phyloP scores from a whole-genome alignment of 1,284 basidiomycete species.

The Apiotrichum veenhuisii region DNA sequence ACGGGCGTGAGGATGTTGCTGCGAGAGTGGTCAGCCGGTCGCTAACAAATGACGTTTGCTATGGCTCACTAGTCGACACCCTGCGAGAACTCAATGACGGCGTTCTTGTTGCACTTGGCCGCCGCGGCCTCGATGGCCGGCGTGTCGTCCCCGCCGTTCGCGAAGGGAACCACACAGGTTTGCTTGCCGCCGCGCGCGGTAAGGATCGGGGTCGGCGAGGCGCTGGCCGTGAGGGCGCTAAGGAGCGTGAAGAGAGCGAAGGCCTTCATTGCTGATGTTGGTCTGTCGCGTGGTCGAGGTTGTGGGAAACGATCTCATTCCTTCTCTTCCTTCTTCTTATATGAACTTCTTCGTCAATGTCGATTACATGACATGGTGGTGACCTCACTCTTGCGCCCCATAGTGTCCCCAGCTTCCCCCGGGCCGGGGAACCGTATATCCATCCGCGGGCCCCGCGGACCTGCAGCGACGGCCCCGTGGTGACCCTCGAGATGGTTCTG shows the following conservation, averaged over 20 bases:
- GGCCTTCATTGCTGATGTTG: conserved; percentile 4
- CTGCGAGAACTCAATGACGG: conserved; percentile 49
- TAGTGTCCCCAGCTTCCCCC: too few species aligned
- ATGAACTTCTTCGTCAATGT: too few species aligned
- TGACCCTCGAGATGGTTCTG: too few species aligned
- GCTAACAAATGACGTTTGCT: not conserved
- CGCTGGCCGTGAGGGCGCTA: not conserved
- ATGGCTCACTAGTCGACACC: conserved; percentile 47
- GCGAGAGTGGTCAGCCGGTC: too few species aligned
- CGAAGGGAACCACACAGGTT: not conserved
- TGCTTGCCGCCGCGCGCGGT: not conserved
- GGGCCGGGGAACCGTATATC: too few species aligned
- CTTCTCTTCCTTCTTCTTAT: not conserved
- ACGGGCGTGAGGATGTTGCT: conserved; percentile 28
- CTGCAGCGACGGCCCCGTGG: too few species aligned
- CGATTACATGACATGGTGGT: too few species aligned
- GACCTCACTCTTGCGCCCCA: too few species aligned
- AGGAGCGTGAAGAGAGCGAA: conserved; percentile 2
- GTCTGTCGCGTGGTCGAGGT: not conserved
- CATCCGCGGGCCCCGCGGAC: too few species aligned
- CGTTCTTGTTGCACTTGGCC: conserved; percentile 48
- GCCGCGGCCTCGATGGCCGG: conserved; percentile 49
- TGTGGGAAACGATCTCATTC: not conserved
- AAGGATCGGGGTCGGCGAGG: not conserved
- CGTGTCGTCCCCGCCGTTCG: conserved; percentile 50